Conservation (phyloP, 805 yeast genomes). For the Debaryomyces prosopidis region DNA sequence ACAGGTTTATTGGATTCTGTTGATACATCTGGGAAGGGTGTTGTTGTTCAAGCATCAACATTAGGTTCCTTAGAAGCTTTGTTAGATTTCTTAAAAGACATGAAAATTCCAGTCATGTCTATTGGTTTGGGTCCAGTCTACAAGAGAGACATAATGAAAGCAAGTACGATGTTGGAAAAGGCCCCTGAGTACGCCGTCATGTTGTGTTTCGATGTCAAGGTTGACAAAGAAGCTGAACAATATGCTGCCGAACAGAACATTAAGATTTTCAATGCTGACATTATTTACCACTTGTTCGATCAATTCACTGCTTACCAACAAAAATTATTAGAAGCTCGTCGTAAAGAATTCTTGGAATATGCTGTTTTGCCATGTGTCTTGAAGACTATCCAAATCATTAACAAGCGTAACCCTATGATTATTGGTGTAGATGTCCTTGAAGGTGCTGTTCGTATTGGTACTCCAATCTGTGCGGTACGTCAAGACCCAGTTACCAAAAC, state of each 20-base stretch:
- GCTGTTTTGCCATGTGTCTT: conserved; percentile 96
- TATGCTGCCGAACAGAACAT: conserved; percentile 93
- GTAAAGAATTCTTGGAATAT: conserved; percentile 81
- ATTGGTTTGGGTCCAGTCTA: conserved; percentile 97
- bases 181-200: conserved; percentile 96
- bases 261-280: conserved; percentile 91
- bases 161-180: conserved; percentile 93
- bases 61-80: conserved; percentile 97
- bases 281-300: conserved; percentile 95
- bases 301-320: conserved; percentile 90
- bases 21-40: conserved; percentile 95
- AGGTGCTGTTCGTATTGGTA: conserved; percentile 86
- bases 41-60: conserved; percentile 97
- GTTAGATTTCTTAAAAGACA: conserved; percentile 92
- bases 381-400: conserved; percentile 92
- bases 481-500: conserved; percentile 82
- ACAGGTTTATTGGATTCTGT: conserved; percentile 93
- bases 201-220: conserved; percentile 96
- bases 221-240: conserved; percentile 98
- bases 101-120: conserved; percentile 99
- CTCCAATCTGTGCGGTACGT: conserved; percentile 94
- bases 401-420: conserved; percentile 98
- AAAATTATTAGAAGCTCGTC: conserved; percentile 83
- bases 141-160: conserved; percentile 98
- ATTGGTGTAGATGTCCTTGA: conserved; percentile 97